Conservation (phyloP, 2,329 filamentous ascomycete species). For the Mollisiaceae sp. region DNA sequence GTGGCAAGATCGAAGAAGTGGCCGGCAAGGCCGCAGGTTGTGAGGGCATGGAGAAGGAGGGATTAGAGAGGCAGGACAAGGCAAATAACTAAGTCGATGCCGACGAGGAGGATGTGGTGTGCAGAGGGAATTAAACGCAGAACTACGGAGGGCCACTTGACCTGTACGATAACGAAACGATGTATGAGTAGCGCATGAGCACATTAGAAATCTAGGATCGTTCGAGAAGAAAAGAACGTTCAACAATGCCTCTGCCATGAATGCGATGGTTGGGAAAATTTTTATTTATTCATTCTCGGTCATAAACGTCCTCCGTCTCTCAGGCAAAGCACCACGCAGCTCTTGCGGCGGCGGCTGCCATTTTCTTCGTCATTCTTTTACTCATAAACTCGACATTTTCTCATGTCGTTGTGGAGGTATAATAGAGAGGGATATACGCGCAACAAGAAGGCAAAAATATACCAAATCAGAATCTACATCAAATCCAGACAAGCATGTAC, state of each 20-base stretch:
- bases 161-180: neutral
- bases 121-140: no score
- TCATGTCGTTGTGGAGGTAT: neutral
- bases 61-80: conserved; percentile 51
- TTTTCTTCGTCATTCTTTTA: neutral
- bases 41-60: conserved; percentile 72
- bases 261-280: neutral
- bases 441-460: neutral
- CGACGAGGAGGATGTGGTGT: no score
- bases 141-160: no score
- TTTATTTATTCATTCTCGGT: neutral
- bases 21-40: conserved; percentile 68
- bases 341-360: neutral
- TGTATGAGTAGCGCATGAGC: neutral
- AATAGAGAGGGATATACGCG: conserved; percentile 8
- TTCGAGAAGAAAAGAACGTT: neutral
- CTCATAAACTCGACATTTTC: conserved; percentile 5
- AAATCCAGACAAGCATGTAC: neutral
- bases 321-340: conserved; percentile 10
- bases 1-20: conserved; percentile 66
- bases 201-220: neutral
- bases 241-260: neutral
- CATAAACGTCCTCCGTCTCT: neutral
- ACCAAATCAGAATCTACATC: conserved; percentile 1
- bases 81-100: neutral